phyloP scores from a whole-genome alignment of 768 basidiomycete genomes.

The Sporobolomyces phaffii region DNA sequence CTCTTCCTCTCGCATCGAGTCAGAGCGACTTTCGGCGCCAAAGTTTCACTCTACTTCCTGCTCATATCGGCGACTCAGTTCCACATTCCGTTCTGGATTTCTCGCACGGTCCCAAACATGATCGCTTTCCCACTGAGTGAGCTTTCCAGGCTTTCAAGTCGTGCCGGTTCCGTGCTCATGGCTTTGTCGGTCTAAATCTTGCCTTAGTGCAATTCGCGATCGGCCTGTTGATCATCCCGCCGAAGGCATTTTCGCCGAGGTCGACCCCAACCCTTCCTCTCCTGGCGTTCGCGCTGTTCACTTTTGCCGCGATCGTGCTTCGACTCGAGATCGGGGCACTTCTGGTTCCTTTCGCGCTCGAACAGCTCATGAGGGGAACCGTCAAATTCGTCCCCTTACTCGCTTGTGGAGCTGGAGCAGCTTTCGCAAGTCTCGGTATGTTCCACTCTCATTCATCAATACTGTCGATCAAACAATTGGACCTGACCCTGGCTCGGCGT shows the following conservation, averaged over 20 bases:
- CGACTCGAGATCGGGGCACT: constrained; percentile 72
- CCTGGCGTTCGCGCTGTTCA: constrained; percentile 58
- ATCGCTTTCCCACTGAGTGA: constrained; percentile 73
- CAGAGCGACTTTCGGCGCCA: constrained; percentile 59
- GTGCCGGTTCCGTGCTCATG: neutral
- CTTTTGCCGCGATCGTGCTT: constrained; percentile 63
- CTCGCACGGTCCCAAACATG: constrained; percentile 90
- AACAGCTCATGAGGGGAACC: constrained; percentile 31
- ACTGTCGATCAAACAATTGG: neutral
- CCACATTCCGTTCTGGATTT: constrained; percentile 88
- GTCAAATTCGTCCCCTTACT: constrained; percentile 23
- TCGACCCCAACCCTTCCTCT: constrained; percentile 42
- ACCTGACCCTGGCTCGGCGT: neutral
- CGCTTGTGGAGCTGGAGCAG: constrained; percentile 45
- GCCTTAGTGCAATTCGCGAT: constrained; percentile 40
- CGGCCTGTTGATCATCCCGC: constrained; percentile 12
- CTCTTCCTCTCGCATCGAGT: constrained; percentile 61
- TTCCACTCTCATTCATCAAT: constrained; percentile 59
- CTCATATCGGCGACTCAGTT: constrained; percentile 76
- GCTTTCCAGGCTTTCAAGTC: too few species aligned
- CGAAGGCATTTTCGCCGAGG: constrained; percentile 47
- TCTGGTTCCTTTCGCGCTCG: constrained; percentile 55
- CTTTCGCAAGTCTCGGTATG: constrained; percentile 60
- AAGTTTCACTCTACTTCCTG: constrained; percentile 57
- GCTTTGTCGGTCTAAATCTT: neutral